Base-by-base conservation (phyloP, 805 yeast species). In the Yarrowia sp. region DNA sequence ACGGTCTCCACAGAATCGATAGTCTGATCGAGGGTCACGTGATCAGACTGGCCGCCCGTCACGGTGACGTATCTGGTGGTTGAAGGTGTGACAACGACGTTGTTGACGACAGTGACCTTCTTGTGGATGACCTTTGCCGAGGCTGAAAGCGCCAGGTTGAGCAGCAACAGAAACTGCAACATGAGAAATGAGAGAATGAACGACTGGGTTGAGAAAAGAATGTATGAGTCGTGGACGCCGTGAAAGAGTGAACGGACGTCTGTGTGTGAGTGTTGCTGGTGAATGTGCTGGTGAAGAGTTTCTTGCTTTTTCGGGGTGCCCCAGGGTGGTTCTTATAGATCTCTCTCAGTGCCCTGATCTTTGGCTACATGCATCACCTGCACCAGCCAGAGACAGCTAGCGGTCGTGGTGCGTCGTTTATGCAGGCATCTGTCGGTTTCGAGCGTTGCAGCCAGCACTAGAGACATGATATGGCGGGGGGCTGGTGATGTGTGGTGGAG, bases 1-100 rank as follows among this genome's bases (percentile, higher is more conserved):
- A 74, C 65, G 2, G 77, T 74, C 10, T 69, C 66, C 3, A 65
- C 69, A n/a, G 68, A 65, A 10, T 73, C 70, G n/a, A 68, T 62
- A 10, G 75, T 72, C 18, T 65, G 55, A 10, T 65, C 66, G 13
- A 62, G 66, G 6, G 70, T 69, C 38, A 66, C 68, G 6, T 66
- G 57, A 7, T 50, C 13, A 9, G 67, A 48, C 14, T 53, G 57
- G 13, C 64, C 69, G 8, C 63, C 66, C 8, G 71, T 66, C 35
- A 66, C 57, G 15, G 69, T 68, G 48, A 67, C 68, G 42, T 50
- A 60, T 9, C 63, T 31, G 7, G 69, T 62, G 7, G 65, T 31
- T 2, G 62, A 35, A 8, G 68, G 67, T 32, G 70, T 69, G 31
- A 68, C 67, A 1, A 68, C 71, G 38, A 41, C 65, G 22, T 66